A percentile compares a stretch with the other conserved stretches of the same genome.
Evolutionary conservation across 129 eudicot genomes (phyloP).

Genomic region (Smallanthus sonchifolius): DNA sequence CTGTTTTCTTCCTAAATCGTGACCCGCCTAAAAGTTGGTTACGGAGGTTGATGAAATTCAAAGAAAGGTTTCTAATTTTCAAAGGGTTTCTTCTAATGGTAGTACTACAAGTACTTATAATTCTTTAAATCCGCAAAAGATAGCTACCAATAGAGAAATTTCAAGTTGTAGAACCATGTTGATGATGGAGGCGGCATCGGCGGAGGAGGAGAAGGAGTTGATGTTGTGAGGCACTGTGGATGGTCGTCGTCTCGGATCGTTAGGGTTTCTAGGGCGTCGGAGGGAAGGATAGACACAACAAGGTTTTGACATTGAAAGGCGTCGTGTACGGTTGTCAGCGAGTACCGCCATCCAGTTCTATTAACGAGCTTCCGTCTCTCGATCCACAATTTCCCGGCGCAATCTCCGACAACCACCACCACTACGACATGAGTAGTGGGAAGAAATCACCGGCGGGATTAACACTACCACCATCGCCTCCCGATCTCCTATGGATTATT

Average conservation of each 20-base stretch:
- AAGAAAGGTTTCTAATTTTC: conserved; percentile 47
- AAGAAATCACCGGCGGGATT: conserved; percentile 46
- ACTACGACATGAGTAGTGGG: not conserved
- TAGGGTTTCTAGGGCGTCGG: conserved; percentile 95
- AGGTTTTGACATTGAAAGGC: conserved; percentile 82
- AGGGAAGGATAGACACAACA: conserved; percentile 89
- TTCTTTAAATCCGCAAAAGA: conserved; percentile 14
- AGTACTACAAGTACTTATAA: conserved; percentile 29
- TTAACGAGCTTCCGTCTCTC: conserved; percentile 63
- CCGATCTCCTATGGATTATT: conserved; percentile 55
- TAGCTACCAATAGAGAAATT: conserved; percentile 17
- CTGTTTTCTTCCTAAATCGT: too few species aligned
- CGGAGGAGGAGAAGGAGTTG: too few species aligned
- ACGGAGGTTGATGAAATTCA: conserved; percentile 86
- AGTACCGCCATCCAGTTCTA: conserved; percentile 74
- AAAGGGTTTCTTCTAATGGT: conserved; percentile 40
- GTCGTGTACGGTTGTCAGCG: conserved; percentile 76
- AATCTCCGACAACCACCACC: too few species aligned
- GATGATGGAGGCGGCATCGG: conserved; percentile 42
- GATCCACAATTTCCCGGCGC: conserved; percentile 52
- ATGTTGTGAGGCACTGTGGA: conserved; percentile 45
- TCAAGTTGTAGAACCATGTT: conserved; percentile 22
- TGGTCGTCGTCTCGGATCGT: conserved; percentile 86
- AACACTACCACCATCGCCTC: conserved; percentile 6
- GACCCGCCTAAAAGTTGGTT: conserved; percentile 45